phyloP scores from a whole-genome alignment of 495 filamentous ascomycete genomes.

The Parathielavia appendiculata region DNA sequence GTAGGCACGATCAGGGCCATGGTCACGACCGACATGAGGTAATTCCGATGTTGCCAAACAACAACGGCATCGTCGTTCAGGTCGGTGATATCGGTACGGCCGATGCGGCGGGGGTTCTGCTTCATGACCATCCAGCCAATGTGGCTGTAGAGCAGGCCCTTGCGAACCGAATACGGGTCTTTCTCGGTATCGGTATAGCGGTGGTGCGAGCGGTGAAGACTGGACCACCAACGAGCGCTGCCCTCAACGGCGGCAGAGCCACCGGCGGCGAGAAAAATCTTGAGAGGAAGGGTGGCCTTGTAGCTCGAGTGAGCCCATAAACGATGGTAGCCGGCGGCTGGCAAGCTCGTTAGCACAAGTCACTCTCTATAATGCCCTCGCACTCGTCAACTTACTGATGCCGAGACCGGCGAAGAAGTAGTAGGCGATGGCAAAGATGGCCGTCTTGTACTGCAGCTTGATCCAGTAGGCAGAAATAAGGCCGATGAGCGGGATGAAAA shows the following conservation, averaged over 20 bases:
- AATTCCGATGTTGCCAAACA: constrained; percentile 91
- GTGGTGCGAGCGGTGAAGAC: constrained; percentile 95
- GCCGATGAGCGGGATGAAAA: constrained; percentile 75
- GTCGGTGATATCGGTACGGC: constrained; percentile 94
- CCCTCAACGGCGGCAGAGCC: constrained; percentile 96
- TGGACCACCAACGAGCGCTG: constrained; percentile 95
- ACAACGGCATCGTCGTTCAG: constrained; percentile 94
- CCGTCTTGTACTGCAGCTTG: constrained; percentile 69
- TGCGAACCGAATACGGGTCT: constrained; percentile 97
- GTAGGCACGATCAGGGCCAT: constrained; percentile 86
- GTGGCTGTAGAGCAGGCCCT: constrained; percentile 91
- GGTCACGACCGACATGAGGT: constrained; percentile 78
- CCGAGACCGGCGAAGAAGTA: constrained; percentile 90
- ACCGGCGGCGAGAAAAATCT: constrained; percentile 85
- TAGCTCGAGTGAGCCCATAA: constrained; percentile 95
- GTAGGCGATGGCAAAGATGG: constrained; percentile 75
- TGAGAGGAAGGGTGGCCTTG: constrained; percentile 80
- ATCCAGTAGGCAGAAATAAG: constrained; percentile 76
- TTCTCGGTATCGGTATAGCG: constrained; percentile 99
- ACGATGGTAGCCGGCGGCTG: constrained; percentile 67
- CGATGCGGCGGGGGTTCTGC: constrained; percentile 88
- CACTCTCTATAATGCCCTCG: neutral
- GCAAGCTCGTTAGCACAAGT: constrained; percentile 25
- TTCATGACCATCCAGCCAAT: constrained; percentile 92
- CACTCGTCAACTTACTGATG: constrained; percentile 60